Percentiles rank a stretch among this genome's conserved stretches.
Evolutionary conservation across 495 filamentous ascomycete genomes (phyloP).

Genomic region (Pyrenopolyporus hunteri): DNA sequence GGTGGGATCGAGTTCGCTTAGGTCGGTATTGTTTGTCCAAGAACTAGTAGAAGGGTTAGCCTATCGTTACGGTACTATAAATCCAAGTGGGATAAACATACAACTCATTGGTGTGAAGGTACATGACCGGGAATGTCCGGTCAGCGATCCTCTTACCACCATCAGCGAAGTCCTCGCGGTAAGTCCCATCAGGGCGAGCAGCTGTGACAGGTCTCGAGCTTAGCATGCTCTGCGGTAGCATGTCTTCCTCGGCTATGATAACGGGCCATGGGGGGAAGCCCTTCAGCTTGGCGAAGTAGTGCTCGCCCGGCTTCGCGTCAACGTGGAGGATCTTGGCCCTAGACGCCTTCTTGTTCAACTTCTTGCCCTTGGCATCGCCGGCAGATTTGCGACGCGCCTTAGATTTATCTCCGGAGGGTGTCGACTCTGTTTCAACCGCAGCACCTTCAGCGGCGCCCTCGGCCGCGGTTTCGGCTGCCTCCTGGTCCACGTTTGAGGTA

Average conservation of each 20-base stretch:
- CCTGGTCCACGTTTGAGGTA: slow-evolving; percentile 18
- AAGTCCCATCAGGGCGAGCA: slow-evolving; percentile 76
- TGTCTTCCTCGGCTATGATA: slow-evolving; percentile 89
- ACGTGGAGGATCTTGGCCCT: slow-evolving; percentile 71
- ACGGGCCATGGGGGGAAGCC: slow-evolving; percentile 90
- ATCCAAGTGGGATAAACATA: slow-evolving; percentile 53
- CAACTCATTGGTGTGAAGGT: slow-evolving; percentile 93
- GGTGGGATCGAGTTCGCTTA: slow-evolving; percentile 74
- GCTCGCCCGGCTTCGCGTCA: slow-evolving; percentile 82
- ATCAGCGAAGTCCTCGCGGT: slow-evolving; percentile 81
- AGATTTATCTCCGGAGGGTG: slow-evolving; percentile 49
- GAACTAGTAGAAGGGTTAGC: slow-evolving; percentile 59
- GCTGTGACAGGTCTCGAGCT: slow-evolving; percentile 80
- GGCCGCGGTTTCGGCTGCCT: slow-evolving; percentile 13
- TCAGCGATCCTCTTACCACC: slow-evolving; percentile 81
- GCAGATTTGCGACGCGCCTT: slow-evolving; percentile 69
- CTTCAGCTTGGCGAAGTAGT: slow-evolving; percentile 85
- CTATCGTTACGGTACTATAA: neutral
- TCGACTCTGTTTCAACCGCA: slow-evolving; percentile 23
- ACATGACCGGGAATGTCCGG: slow-evolving; percentile 91
- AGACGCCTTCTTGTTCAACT: slow-evolving; percentile 83
- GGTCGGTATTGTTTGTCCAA: slow-evolving; percentile 81
- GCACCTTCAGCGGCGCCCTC: slow-evolving; percentile 38
- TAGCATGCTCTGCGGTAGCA: slow-evolving; percentile 77
- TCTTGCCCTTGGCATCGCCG: slow-evolving; percentile 74